Evolutionary conservation across 306 rosid species (phyloP).

Genomic region (Abrus precatorius): DNA sequence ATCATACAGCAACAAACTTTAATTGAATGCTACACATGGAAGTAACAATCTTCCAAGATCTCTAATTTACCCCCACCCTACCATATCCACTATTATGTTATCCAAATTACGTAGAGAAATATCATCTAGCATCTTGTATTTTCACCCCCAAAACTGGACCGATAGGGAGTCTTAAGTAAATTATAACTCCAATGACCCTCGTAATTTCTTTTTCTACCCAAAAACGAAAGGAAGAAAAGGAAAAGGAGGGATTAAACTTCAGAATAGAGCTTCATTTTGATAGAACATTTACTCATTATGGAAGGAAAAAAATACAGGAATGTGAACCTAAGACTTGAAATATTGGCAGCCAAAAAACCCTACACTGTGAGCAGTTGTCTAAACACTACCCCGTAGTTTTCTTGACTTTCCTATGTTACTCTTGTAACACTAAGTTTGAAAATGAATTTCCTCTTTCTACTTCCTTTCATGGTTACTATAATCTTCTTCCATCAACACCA

Average conservation of each 20-base stretch:
- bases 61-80: constrained; percentile 14
- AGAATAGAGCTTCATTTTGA: constrained; percentile 33
- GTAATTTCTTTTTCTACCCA: not conserved
- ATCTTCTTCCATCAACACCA: constrained; percentile 43
- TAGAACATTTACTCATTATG: constrained; percentile 40
- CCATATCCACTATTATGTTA: constrained; percentile 34
- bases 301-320: constrained; percentile 49
- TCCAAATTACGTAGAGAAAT: constrained; percentile 45
- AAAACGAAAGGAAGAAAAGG: constrained; percentile 42
- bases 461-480: constrained; percentile 43
- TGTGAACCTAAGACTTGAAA: constrained; percentile 51
- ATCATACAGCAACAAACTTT: constrained; percentile 21
- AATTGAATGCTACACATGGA: constrained; percentile 12
- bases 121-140: constrained; percentile 36
- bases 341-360: constrained; percentile 50
- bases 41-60: constrained; percentile 44
- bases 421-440: not conserved
- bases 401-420: constrained; percentile 18
- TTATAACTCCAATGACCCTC: constrained; percentile 36
- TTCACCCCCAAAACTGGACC: constrained; percentile 56
- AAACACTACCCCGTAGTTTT: constrained; percentile 26
- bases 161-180: constrained; percentile 37
- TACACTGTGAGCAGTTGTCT: constrained; percentile 40
- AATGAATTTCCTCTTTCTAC: constrained; percentile 39
- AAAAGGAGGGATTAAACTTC: constrained; percentile 37